Conservation (phyloP, 140 eudicot species). For the Erigeron philadelphicus region DNA sequence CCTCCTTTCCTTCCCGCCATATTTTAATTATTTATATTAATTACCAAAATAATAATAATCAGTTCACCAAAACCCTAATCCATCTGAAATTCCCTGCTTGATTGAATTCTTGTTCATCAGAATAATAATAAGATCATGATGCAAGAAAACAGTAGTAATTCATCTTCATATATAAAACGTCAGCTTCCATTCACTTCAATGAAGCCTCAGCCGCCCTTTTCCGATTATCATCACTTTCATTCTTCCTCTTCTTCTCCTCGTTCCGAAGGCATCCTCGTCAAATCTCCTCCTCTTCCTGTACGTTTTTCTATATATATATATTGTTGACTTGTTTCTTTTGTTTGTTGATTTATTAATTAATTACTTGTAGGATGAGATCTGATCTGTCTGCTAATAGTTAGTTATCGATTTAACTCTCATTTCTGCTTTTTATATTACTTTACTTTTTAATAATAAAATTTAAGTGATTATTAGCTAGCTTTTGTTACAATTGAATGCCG, state of each 20-base stretch:
- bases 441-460: background rate
- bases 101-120: background rate
- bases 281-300: conserved; percentile 33
- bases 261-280: conserved; percentile 49
- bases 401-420: background rate
- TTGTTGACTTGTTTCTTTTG: background rate
- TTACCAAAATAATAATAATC: conserved; percentile 28
- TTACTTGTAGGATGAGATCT: conserved; percentile 9
- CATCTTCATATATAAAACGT: conserved; percentile 33
- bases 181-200: conserved; percentile 72
- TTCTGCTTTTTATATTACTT: background rate
- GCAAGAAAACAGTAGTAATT: conserved; percentile 32
- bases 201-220: conserved; percentile 77
- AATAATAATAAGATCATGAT: conserved; percentile 35
- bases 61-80: conserved; percentile 8
- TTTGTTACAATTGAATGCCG: background rate
- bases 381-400: conserved; percentile 21
- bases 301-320: conserved; percentile 15
- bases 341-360: too few species aligned
- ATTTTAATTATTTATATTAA: conserved; percentile 20
- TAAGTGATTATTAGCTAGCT: background rate
- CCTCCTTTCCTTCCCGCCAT: conserved; percentile 16
- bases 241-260: conserved; percentile 20
- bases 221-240: conserved; percentile 50
- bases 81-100: background rate